Conservation (phyloP, 352 stramenopile genomes). For the Globisporangium cederbergense region DNA sequence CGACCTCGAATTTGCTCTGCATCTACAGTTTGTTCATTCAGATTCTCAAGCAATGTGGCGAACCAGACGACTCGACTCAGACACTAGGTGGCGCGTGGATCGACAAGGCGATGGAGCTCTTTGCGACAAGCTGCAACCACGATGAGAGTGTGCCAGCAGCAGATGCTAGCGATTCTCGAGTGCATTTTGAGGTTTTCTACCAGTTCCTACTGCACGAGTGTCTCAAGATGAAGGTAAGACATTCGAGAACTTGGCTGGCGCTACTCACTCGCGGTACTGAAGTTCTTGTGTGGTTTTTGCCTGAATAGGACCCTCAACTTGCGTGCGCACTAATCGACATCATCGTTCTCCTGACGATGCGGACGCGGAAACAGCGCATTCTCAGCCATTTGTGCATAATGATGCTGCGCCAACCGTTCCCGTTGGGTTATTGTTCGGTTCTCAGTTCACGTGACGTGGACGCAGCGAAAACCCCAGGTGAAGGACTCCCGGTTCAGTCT, state of each 20-base stretch:
- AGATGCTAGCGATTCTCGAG: slow-evolving; percentile 6
- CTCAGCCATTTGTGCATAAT: slow-evolving; percentile 53
- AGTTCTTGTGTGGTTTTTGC: slow-evolving; percentile 1
- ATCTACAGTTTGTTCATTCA: slow-evolving; percentile 39
- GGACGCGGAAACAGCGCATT: slow-evolving; percentile 37
- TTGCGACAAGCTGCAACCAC: slow-evolving; percentile 25
- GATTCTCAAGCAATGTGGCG: slow-evolving; percentile 33
- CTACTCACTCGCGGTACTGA: background rate
- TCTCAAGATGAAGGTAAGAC: slow-evolving; percentile 40
- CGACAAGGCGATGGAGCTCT: slow-evolving; percentile 30
- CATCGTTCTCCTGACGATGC: slow-evolving; percentile 33
- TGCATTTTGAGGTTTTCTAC: slow-evolving; percentile 35
- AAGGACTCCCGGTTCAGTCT: slow-evolving; percentile 26
- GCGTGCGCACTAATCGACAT: slow-evolving; percentile 39
- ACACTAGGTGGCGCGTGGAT: background rate
- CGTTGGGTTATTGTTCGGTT: slow-evolving; percentile 10
- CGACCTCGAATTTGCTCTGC: slow-evolving; percentile 24
- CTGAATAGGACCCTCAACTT: slow-evolving; percentile 41
- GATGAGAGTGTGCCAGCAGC: slow-evolving; percentile 3
- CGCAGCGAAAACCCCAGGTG: slow-evolving; percentile 4
- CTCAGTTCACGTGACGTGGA: background rate
- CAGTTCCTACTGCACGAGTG: slow-evolving; percentile 44
- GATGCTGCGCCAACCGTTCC: slow-evolving; percentile 60
- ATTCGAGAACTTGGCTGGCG: background rate
- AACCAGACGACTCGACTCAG: background rate